These are phyloP conservation scores for Reticulascus tulasneorum DNA, from an alignment of 2,329 filamentous ascomycete genomes.

Conservation along the genomic window DNA sequence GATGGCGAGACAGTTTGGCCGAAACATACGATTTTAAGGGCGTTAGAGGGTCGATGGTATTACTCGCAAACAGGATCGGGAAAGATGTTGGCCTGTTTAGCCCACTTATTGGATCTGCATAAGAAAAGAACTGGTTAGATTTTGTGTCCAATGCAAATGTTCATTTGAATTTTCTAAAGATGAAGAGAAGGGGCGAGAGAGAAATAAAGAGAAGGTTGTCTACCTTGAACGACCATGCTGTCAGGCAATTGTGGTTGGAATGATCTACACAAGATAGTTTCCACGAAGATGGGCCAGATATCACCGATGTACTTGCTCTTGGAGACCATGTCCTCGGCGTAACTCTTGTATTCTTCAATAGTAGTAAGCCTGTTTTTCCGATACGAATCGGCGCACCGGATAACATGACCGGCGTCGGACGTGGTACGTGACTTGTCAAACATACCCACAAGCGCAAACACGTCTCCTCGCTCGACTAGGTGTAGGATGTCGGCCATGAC, in stretches of 20 bases:
- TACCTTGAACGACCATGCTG: slow-evolving; percentile 23
- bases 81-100: slow-evolving; percentile 23
- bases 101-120: slow-evolving; percentile 17
- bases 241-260: slow-evolving; percentile 21
- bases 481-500: slow-evolving; percentile 21
- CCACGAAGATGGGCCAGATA: slow-evolving; percentile 21
- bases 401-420: slow-evolving; percentile 17
- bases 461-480: slow-evolving; percentile 22
- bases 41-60: slow-evolving; percentile 33
- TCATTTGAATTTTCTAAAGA: slow-evolving; percentile 1
- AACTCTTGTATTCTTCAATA: slow-evolving; percentile 21
- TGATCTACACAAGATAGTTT: slow-evolving; percentile 21
- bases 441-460: slow-evolving; percentile 19
- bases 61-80: slow-evolving; percentile 34
- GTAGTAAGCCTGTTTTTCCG: slow-evolving; percentile 22
- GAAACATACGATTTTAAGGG: slow-evolving; percentile 28
- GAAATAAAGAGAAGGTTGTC: slow-evolving; percentile 2
- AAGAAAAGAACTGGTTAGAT: slow-evolving; percentile 13
- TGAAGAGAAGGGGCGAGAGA: no score
- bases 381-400: slow-evolving; percentile 25
- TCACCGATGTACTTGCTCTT: slow-evolving; percentile 28
- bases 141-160: slow-evolving; percentile 1
- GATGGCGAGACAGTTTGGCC: not conserved
- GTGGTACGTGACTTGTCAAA: slow-evolving; percentile 9
- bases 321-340: slow-evolving; percentile 19